Conservation (phyloP, 257 asterid genomes). For the Fraxinus anomala region DNA sequence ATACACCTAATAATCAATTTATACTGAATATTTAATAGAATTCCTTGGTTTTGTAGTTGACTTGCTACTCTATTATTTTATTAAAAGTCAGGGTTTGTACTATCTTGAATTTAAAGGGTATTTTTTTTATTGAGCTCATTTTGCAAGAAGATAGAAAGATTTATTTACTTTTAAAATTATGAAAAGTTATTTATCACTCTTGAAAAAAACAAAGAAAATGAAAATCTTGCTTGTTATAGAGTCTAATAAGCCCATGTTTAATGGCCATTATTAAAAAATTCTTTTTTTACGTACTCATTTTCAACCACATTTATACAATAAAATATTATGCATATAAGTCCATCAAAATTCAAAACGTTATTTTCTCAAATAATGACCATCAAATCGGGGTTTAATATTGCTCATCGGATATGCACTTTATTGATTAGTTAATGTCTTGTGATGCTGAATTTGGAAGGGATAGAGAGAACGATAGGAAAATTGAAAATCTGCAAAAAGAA, state of each 20-base stretch:
- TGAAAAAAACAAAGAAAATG: neutral
- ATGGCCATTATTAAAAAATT: too few species aligned
- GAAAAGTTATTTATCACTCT: neutral
- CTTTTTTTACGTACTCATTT: too few species aligned
- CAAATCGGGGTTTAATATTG: neutral
- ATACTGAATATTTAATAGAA: slow-evolving; percentile 2
- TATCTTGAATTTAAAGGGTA: neutral
- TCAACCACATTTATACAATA: too few species aligned
- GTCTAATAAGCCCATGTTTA: neutral
- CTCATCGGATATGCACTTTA: neutral
- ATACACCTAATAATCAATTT: neutral
- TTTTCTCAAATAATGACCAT: too few species aligned
- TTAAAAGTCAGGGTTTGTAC: neutral
- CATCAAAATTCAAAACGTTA: too few species aligned
- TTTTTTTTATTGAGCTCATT: neutral
- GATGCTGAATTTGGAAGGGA: neutral
- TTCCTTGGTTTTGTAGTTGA: slow-evolving; percentile 1
- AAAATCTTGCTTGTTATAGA: neutral
- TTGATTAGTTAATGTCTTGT: neutral
- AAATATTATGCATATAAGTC: too few species aligned
- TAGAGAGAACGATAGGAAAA: too few species aligned
- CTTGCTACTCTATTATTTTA: neutral
- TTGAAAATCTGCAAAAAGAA: neutral
- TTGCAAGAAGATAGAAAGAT: neutral
- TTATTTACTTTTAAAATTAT: neutral